Base-by-base conservation (phyloP, 768 basidiomycete genomes). In the Pulveroboletus sp. region DNA sequence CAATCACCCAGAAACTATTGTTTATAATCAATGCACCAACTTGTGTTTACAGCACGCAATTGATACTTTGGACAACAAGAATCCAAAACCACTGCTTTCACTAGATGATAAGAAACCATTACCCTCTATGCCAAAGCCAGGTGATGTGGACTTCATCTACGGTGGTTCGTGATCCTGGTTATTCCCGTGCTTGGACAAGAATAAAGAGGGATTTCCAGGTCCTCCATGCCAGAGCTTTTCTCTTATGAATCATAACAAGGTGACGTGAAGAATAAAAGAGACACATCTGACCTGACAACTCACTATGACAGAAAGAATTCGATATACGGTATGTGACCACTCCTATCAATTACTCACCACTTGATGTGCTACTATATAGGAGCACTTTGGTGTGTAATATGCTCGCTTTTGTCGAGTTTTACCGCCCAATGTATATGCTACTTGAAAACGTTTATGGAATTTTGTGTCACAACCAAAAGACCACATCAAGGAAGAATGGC, bases 191-290 rank as follows among this genome's bases (percentile, higher is more conserved):
- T 27, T 39, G 31, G 14, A 17, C 26, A 36, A 31, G 38, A 47
- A 24, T 51, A 41, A 50, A 32, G 5, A 38, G 8, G 32, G 30
- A 26, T 54, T 44, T 3, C 7, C 49, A 86, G 86, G 86, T 4
- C 85, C 86, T 4, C 87, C 87, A 11, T 89, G 87, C 57, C 88
- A 89, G 55, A 77, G 82, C 3, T 89, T 87, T 56, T 83, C 81
- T 52, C 58, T 67, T 0, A 82, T 82, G 51, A 89, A 89, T 48
- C 80, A 81, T 52, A 64, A 69, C 33, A 81, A 79, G 61, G 84
- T 82, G 51, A 60, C 72, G 57, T 11, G 17, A 43, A 30, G 35
- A 46, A 39, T 37, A 21, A 2, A 27, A 18, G 33, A 32, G 24
- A 21, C 18, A 13, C 43, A 37, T 47, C 21, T 43, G 48, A 37